Percentiles rank a stretch among this genome's conserved stretches.
Evolutionary conservation across 2,329 filamentous ascomycete species (phyloP).

Genomic region (Xylariaceae sp.): DNA sequence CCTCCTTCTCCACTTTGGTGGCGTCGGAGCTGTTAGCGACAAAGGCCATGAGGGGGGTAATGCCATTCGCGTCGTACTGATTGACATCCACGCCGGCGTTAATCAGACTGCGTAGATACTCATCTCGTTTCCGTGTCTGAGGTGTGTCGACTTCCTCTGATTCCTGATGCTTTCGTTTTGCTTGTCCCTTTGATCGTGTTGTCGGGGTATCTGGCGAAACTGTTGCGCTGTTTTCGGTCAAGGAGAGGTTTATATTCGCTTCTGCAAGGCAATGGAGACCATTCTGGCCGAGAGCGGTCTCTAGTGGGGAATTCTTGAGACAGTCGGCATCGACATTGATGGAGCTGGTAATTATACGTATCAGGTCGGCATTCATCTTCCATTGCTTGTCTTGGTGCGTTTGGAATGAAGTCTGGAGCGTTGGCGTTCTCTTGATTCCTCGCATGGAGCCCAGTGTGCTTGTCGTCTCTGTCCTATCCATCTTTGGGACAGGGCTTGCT

Average conservation of each 20-base stretch:
- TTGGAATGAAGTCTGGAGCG: constrained; percentile 21
- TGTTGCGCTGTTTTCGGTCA: constrained; percentile 39
- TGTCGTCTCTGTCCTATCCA: constrained; percentile 12
- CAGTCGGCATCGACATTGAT: constrained; percentile 19
- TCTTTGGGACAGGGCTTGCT: constrained; percentile 1
- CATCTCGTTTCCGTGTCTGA: constrained; percentile 13
- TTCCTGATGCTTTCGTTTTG: constrained; percentile 36
- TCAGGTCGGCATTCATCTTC: constrained; percentile 31
- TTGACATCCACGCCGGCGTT: constrained; percentile 43
- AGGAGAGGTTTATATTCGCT: constrained; percentile 34
- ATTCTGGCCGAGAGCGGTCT: constrained; percentile 49
- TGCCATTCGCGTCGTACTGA: constrained; percentile 48
- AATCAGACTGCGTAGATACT: constrained; percentile 31
- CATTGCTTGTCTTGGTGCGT: constrained; percentile 20
- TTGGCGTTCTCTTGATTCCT: constrained; percentile 7
- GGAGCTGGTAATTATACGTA: constrained; percentile 35
- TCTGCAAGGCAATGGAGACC: constrained; percentile 56
- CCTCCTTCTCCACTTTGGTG: constrained; percentile 43
- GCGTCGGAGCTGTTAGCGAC: constrained; percentile 41
- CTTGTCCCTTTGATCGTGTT: constrained; percentile 18
- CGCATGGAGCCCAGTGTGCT: constrained; percentile 2
- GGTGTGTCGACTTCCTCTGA: constrained; percentile 16
- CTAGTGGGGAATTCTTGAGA: constrained; percentile 26
- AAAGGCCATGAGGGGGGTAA: constrained; percentile 55
- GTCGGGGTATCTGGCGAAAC: constrained; percentile 19